Evolutionary conservation across 306 rosid species (phyloP).

Genomic region (Myrica gale): DNA sequence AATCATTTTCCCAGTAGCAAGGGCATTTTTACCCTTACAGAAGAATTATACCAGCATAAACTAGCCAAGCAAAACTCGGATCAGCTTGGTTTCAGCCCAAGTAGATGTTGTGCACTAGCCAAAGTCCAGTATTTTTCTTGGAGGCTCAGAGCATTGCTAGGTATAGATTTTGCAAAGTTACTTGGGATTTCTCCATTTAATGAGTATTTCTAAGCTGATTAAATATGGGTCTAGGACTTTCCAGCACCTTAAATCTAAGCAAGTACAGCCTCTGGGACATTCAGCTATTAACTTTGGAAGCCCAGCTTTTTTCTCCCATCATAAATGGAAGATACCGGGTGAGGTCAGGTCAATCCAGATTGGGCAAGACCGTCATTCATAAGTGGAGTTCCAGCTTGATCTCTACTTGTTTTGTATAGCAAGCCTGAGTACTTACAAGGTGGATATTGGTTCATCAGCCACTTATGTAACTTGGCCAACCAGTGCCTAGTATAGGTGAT

Average conservation of each 20-base stretch:
- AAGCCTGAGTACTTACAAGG: background rate
- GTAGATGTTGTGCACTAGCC: background rate
- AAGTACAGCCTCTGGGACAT: background rate
- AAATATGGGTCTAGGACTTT: background rate
- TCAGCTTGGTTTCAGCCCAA: background rate
- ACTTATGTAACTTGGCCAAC: background rate
- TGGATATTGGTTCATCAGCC: slow-evolving; percentile 10
- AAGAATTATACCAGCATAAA: background rate
- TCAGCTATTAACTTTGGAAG: background rate
- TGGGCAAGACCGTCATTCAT: background rate
- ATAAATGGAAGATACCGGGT: background rate
- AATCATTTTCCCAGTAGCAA: background rate
- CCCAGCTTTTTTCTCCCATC: background rate
- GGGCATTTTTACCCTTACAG: background rate
- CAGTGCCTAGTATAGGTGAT: background rate
- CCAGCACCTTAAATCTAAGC: background rate
- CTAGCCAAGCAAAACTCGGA: background rate
- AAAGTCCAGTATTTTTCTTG: background rate
- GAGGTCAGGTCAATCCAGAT: background rate
- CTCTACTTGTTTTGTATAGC: background rate
- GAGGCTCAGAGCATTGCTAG: slow-evolving; percentile 3
- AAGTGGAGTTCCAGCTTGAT: background rate
- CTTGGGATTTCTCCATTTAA: background rate
- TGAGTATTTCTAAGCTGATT: background rate
- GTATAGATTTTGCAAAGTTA: slow-evolving; percentile 1